Conservation (phyloP, 2,329 filamentous ascomycete species). For the Microdochium bolleyi region DNA sequence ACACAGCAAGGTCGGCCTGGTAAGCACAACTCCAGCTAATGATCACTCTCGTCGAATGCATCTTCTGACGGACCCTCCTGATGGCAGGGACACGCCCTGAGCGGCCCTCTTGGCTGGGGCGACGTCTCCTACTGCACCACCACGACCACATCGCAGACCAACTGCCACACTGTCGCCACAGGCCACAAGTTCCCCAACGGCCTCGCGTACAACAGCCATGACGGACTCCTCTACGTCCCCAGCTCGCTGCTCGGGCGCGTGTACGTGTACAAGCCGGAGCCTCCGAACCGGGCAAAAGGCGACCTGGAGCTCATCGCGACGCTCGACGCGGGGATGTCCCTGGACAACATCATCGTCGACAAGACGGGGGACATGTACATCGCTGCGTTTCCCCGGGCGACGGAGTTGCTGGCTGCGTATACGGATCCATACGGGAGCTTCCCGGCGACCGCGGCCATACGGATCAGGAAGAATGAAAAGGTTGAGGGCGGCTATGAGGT, state of each 20-base stretch:
- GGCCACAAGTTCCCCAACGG: constrained; percentile 23
- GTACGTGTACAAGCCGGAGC: constrained; percentile 4
- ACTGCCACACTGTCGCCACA: constrained; percentile 13
- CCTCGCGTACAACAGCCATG: constrained; percentile 7
- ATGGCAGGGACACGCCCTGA: constrained; percentile 8
- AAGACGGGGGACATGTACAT: constrained; percentile 14
- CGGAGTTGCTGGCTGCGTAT: constrained; percentile 6
- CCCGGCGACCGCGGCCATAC: constrained; percentile 10
- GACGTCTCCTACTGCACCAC: constrained; percentile 20
- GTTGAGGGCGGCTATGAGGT: constrained; percentile 5
- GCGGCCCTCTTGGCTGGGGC: constrained; percentile 13
- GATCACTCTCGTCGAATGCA: not conserved
- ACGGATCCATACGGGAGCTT: constrained; percentile 10
- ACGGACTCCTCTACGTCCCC: constrained; percentile 22
- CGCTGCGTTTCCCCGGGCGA: constrained; percentile 11
- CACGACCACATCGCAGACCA: too few species aligned
- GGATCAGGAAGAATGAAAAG: constrained; percentile 8
- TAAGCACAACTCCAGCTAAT: too few species aligned
- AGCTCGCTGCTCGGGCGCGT: constrained; percentile 10
- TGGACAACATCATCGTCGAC: constrained; percentile 19
- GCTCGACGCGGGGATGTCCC: constrained; percentile 10
- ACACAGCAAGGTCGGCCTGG: constrained; percentile 9
- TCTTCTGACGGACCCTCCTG: not conserved
- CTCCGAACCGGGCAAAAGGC: not conserved
- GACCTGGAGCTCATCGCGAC: constrained; percentile 8